Evolutionary conservation across 768 basidiomycete species (phyloP), one percentile per base, ranked within the genome.

Genomic region (Phlebiopsis gigantea): DNA sequence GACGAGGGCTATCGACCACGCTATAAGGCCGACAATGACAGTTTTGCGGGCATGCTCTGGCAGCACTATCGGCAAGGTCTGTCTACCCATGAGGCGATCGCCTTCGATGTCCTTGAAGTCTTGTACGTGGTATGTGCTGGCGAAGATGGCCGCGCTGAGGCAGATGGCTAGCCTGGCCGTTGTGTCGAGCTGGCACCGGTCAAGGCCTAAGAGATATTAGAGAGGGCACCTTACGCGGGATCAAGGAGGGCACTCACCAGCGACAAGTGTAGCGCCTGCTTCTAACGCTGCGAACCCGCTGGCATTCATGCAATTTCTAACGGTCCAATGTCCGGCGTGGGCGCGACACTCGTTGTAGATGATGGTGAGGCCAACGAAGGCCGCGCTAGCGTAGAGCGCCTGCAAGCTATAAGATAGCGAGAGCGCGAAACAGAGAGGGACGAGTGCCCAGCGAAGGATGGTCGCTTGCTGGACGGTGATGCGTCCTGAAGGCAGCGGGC

Each of bases 211-310:
- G 31, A 12, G n/a, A 3, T 26, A 22, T 41, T n/a, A 30, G 28
- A 4, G 31, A 28, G 4, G 15, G 21, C 4, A 29, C 26, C 26
- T 29, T 30, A n/a, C n/a, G n/a, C n/a, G 47, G 15, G 8, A 4
- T n/a, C 14, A 10, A 19, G 2, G 5, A 15, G 29, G 46, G 24
- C 2, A 62, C 71, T 4, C 56, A 72, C 75, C 66, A n/a, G 74
- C 68, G 17, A 72, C 55, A 14, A 73, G 61, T 8, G 72, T 72
- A 4, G 70, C 72, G 9, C 75, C 75, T 0, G 67, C 62, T 57
- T 77, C 72, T 54, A 77, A 74, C 34, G 69, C 53, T 19, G 70
- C 70, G 47, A 68, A 71, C 29, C 74, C 75, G n/a, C 68, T 55
- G 9, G 71, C 73, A 39, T 72, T 74, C 42, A 73, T 49, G 1